phyloP scores from a whole-genome alignment of 495 filamentous ascomycete genomes.

The Talaromyces thailandensis region DNA sequence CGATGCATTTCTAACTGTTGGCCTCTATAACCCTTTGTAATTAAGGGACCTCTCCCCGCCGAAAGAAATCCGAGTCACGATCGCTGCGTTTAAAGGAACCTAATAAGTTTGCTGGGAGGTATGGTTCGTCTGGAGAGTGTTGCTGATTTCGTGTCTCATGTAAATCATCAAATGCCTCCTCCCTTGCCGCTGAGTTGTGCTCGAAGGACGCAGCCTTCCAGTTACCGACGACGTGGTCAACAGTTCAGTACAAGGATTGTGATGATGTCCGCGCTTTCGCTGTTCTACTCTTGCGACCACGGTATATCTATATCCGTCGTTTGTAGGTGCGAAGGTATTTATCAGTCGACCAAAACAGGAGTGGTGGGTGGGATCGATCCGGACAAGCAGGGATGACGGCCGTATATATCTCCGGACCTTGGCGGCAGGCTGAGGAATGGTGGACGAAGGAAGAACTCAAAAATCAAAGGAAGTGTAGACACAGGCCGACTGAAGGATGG shows the following conservation, averaged over 20 bases:
- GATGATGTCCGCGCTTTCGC: background rate
- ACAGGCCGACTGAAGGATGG: background rate
- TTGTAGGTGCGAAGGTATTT: background rate
- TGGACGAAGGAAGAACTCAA: background rate
- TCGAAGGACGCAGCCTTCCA: background rate
- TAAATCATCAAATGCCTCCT: background rate
- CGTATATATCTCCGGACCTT: background rate
- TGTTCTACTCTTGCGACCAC: background rate
- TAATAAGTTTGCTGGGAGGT: background rate
- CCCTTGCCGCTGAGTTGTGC: background rate
- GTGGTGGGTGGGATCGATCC: background rate
- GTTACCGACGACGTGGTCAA: background rate
- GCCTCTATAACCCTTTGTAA: background rate
- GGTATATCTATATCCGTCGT: background rate
- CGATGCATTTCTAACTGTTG: constrained; percentile 24
- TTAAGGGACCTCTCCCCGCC: background rate
- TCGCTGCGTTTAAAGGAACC: background rate
- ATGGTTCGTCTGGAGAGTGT: background rate
- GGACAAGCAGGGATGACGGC: background rate
- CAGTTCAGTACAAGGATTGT: background rate
- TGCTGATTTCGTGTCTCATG: background rate
- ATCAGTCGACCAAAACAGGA: background rate
- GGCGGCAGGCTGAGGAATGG: background rate
- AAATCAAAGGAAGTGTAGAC: background rate
- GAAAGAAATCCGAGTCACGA: background rate